These are phyloP conservation scores for Gossypium turneri DNA, from an alignment of 345 rosid species.

Conservation along the genomic window DNA sequence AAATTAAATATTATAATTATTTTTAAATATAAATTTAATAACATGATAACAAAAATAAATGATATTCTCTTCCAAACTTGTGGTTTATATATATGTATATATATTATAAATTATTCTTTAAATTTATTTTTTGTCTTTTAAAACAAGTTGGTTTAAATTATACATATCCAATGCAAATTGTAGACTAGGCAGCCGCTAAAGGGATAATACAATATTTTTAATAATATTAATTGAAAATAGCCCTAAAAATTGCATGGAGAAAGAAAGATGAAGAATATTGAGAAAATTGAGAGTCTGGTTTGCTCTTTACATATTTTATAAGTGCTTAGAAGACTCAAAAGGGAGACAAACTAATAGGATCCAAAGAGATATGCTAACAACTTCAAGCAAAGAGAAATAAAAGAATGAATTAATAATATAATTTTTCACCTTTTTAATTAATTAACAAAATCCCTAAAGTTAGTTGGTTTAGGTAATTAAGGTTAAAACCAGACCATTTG, in stretches of 20 bases:
- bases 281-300: slow-evolving; percentile 8
- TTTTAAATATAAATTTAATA: too few species aligned
- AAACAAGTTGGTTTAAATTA: too few species aligned
- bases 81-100: too few species aligned
- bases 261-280: background rate
- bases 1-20: too few species aligned
- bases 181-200: too few species aligned
- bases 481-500: slow-evolving; percentile 32
- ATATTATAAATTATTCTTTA: too few species aligned
- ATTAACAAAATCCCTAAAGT: slow-evolving; percentile 12
- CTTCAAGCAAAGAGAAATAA: slow-evolving; percentile 1
- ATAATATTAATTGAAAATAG: background rate
- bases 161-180: too few species aligned
- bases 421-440: background rate
- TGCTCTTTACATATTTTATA: slow-evolving; percentile 12
- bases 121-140: too few species aligned
- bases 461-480: slow-evolving; percentile 52
- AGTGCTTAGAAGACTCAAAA: background rate
- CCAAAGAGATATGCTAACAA: slow-evolving; percentile 28
- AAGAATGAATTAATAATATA: slow-evolving; percentile 14
- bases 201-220: too few species aligned
- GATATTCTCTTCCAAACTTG: too few species aligned
- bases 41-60: too few species aligned
- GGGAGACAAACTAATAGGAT: slow-evolving; percentile 28
- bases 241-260: background rate